Base-by-base conservation (phyloP, 305 asterid species). In the Coffea humblotiana region DNA sequence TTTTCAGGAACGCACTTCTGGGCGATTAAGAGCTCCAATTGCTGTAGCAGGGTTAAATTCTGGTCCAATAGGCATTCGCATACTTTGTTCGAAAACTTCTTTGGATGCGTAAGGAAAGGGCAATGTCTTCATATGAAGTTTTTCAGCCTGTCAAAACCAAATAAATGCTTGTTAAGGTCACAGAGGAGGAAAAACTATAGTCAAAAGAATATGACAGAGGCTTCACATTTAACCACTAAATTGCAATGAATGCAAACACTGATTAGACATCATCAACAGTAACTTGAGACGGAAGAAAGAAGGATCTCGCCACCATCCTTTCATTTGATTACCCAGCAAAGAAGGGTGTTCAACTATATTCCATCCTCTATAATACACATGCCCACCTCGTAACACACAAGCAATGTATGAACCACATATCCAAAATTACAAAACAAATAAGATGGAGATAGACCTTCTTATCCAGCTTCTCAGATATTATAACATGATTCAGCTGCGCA, bases 1-100 rank as follows among this genome's bases (percentile, higher is more conserved):
- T 71, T 32, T 69, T 77, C 48, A 51, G 66, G 81, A 78, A 86
- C 82, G 61, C 27, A 96, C 98, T 88, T 90, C 98, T 23, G 98
- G 99, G 25, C 97, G 95, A 85, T 84, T 94, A 60, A 96, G 97
- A 81, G 98, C 95, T 72, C 92, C 93, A 77, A 88, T 47, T 48
- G 97, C 84, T 37, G 92, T 84, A 43, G 77, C 92, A 18, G 99
- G 98, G 87, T 96, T 91, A 75, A 84, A 94, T 75, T 94, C 98
- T 19, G 99, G 99, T 69, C 98, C 98, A 74, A 96, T 90, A 51
- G 99, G 98, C 97, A 90, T 90, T 75, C 98, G 92, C 45, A 90
- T 87, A 82, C 98, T 92, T 83, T 88, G 95, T 60, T 94, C 97
- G 72, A 85, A 94, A 73, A 91, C 93, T 80, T 92, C 99, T 78